These are phyloP conservation scores for Xylariaceae sp. DNA, from an alignment of 2,329 filamentous ascomycete genomes.

Conservation along the genomic window DNA sequence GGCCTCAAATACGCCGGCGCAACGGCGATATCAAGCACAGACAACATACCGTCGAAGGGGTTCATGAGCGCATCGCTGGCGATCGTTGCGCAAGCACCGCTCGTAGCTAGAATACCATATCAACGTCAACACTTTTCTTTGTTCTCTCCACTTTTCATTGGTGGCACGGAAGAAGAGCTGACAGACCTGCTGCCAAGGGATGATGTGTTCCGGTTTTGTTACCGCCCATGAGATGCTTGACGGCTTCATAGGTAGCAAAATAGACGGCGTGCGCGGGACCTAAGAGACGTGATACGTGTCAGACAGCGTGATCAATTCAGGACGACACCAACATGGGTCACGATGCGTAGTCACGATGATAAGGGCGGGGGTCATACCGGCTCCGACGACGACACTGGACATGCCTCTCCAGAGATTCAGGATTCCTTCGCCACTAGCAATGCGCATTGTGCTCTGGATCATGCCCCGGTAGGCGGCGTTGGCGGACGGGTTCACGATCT, in stretches of 20 bases:
- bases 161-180: neutral
- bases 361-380: slow-evolving; percentile 54
- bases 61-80: slow-evolving; percentile 99
- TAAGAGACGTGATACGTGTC: slow-evolving; percentile 34
- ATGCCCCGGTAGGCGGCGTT: slow-evolving; percentile 83
- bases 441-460: slow-evolving; percentile 86
- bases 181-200: slow-evolving; percentile 81
- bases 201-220: slow-evolving; percentile 86
- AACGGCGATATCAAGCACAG: neutral
- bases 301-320: neutral
- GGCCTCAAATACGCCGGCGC: neutral
- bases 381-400: slow-evolving; percentile 91
- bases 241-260: slow-evolving; percentile 95
- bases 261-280: slow-evolving; percentile 96
- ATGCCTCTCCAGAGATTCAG: slow-evolving; percentile 93
- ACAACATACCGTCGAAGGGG: slow-evolving; percentile 81
- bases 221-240: slow-evolving; percentile 93
- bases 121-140: slow-evolving; percentile 9
- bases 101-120: slow-evolving; percentile 58
- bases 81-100: slow-evolving; percentile 91
- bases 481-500: slow-evolving; percentile 80
- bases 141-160: neutral
- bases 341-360: too few species aligned
- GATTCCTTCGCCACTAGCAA: slow-evolving; percentile 83
- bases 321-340: neutral